These are phyloP conservation scores for Pyrenophora teres DNA, from an alignment of 2,329 filamentous ascomycete species.

Conservation along the genomic window DNA sequence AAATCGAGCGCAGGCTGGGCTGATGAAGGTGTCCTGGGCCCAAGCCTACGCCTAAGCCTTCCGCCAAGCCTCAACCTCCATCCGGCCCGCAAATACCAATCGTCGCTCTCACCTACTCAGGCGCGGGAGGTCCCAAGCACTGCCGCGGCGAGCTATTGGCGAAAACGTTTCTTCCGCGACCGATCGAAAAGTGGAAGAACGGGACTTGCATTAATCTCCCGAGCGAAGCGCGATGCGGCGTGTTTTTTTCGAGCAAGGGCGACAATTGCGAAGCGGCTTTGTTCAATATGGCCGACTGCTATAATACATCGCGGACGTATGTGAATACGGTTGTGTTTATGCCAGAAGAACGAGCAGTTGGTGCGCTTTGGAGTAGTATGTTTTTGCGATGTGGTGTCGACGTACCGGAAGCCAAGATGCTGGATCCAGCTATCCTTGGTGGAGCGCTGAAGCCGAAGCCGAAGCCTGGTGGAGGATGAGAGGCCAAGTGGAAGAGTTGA, in stretches of 20 bases:
- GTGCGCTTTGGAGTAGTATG: conserved; percentile 44
- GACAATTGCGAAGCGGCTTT: conserved; percentile 44
- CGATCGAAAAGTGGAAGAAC: conserved; percentile 32
- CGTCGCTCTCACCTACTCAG: conserved; percentile 39
- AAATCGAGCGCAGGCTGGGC: conserved; percentile 18
- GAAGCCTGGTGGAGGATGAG: conserved; percentile 29
- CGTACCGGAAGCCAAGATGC: conserved; percentile 32
- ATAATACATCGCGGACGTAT: conserved; percentile 35
- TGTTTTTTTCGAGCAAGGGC: conserved; percentile 42
- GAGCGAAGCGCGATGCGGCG: conserved; percentile 38
- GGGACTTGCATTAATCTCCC: conserved; percentile 42
- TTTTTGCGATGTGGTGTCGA: conserved; percentile 41
- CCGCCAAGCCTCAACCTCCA: conserved; percentile 15
- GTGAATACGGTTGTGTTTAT: conserved; percentile 45
- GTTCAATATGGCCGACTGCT: conserved; percentile 37
- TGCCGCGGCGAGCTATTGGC: conserved; percentile 41
- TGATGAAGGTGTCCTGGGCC: conserved; percentile 33
- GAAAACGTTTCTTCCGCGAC: conserved; percentile 31
- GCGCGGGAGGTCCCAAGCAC: conserved; percentile 43
- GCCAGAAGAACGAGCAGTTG: conserved; percentile 41
- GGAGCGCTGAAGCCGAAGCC: conserved; percentile 26
- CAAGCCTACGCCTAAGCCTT: conserved; percentile 18
- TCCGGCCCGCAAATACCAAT: conserved; percentile 33
- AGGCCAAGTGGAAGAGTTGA: background rate
- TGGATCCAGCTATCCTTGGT: conserved; percentile 37